Evolutionary conservation across 352 stramenopile species (phyloP), one percentile per base, ranked within the genome.

Genomic region (Phytophthora aleatoria): DNA sequence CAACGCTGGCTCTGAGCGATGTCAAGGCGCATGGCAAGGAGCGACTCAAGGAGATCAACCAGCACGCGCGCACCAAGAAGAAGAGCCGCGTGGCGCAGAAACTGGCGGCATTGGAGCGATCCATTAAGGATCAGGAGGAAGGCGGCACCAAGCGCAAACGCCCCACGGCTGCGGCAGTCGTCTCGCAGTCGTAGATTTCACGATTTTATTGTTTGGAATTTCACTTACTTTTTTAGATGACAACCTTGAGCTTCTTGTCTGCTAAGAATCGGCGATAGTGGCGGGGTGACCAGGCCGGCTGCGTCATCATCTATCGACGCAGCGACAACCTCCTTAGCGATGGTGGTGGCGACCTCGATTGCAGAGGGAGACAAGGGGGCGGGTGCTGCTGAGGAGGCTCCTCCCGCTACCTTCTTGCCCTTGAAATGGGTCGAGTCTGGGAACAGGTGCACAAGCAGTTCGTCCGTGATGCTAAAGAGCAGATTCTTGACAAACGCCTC

Each of bases 401-500:
- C 43, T 57, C 26, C 31, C 24, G 56, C 3, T 33, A 26, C 8
- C 24, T 67, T 64, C 56, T 81, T 88, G 65, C 67, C 61, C 43
- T 79, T 83, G 57, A 79, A 90, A 1, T 73, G 67, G 44, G 58
- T 71, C 20, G 74, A 82, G 28, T 96, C 78, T 1, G 84, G 84
- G 48, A 94, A 96, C 44, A 96, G 64, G 38, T 90, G 83, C 52
- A 86, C 67, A 41, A 92, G 73, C 51, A 94, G 64, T 56, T 92
- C 84, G 67, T 94, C 87, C 41, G 76, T 71, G 56, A 94, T 72
- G 62, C 77, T 92, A 57, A 94, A 94, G 28, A 91, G 52, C 52
- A 96, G 55, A 56, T 94, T 96, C 74, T 94, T 94, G 35, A 94
- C 77, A 64, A 94, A 90, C n/a, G 91, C 72, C 56, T 94, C 83